phyloP scores from a whole-genome alignment of 768 basidiomycete species.

The Pleurotus tuoliensis region DNA sequence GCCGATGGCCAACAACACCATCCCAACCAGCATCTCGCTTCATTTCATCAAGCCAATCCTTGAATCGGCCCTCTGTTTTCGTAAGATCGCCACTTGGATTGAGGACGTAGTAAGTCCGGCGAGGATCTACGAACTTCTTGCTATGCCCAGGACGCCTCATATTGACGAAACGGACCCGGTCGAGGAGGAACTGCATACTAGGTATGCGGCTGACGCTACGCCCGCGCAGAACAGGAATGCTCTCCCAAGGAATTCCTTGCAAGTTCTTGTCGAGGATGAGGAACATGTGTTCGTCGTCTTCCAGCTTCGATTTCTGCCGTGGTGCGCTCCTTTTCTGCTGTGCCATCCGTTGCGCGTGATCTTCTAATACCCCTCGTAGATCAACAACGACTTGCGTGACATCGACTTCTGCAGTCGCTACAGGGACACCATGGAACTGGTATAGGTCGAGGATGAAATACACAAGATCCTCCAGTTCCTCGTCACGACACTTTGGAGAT shows the following conservation, averaged over 20 bases:
- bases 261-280: constrained; percentile 87
- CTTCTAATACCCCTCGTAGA: constrained; percentile 71
- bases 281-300: constrained; percentile 71
- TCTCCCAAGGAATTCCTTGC: constrained; percentile 94
- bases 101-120: constrained; percentile 76
- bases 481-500: constrained; percentile 78
- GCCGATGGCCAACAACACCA: constrained; percentile 69
- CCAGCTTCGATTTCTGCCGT: constrained; percentile 9
- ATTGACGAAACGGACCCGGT: constrained; percentile 66
- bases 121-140: constrained; percentile 56
- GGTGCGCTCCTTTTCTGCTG: constrained; percentile 19
- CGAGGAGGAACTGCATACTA: constrained; percentile 81
- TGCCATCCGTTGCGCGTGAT: constrained; percentile 45
- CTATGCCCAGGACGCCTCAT: constrained; percentile 36
- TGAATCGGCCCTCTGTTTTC: constrained; percentile 80
- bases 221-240: constrained; percentile 79
- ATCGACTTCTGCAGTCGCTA: constrained; percentile 90
- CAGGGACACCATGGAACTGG: constrained; percentile 86
- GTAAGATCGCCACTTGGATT: constrained; percentile 91
- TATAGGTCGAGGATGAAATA: constrained; percentile 94
- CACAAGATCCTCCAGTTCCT: constrained; percentile 92
- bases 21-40: constrained; percentile 67
- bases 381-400: constrained; percentile 88
- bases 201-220: constrained; percentile 92
- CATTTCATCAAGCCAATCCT: constrained; percentile 75